phyloP scores from a whole-genome alignment of 2,329 filamentous ascomycete genomes.

The Falciphora oryzae region DNA sequence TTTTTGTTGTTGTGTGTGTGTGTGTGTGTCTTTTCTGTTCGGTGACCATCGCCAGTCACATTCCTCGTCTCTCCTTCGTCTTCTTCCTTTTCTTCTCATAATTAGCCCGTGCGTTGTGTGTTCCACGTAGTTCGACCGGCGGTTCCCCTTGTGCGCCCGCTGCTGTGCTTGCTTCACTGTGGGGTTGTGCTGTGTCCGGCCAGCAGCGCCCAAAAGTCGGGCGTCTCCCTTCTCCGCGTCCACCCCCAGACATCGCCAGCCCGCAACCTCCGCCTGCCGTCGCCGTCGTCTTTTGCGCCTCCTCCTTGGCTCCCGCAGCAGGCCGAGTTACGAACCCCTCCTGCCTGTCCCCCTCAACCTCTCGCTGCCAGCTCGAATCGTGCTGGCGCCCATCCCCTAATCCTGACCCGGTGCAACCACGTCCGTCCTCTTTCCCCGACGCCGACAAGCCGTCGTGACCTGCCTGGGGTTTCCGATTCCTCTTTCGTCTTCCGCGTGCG shows the following conservation, averaged over 20 bases:
- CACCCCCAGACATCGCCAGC: background rate
- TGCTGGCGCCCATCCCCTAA: background rate
- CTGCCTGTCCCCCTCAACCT: background rate
- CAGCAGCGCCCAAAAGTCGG: too few relatives aligned
- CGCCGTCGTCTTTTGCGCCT: background rate
- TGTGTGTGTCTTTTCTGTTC: background rate
- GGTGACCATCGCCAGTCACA: background rate
- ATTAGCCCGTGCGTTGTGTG: background rate
- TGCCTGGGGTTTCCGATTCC: background rate
- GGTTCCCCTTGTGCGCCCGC: background rate
- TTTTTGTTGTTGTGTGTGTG: background rate
- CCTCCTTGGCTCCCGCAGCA: background rate
- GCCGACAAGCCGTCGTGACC: background rate
- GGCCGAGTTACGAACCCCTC: background rate
- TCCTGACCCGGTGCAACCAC: background rate
- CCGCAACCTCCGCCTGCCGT: too few relatives aligned
- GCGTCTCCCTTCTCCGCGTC: background rate
- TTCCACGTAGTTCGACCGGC: background rate
- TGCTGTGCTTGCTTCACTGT: background rate
- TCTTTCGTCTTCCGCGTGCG: background rate
- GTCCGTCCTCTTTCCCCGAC: background rate
- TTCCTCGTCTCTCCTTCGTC: background rate
- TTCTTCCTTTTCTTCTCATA: background rate
- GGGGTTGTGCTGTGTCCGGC: background rate
- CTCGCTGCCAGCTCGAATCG: background rate